Percentiles rank a stretch among this genome's conserved stretches.
These are phyloP conservation scores for Aspergillus jensenii DNA, from an alignment of 2,329 filamentous ascomycete species.

Conservation along the genomic window DNA sequence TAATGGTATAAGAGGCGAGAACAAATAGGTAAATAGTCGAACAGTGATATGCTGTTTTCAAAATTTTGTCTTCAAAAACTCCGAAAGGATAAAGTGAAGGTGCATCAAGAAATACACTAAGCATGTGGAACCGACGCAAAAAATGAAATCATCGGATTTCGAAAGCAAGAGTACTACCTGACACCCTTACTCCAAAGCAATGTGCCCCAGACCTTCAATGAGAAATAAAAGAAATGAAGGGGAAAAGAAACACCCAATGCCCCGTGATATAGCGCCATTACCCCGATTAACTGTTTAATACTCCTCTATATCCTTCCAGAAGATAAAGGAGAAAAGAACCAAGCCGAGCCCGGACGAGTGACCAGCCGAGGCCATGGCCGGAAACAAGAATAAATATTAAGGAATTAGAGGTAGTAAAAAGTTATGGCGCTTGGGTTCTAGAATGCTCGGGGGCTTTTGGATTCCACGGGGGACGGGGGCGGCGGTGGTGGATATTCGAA, in stretches of 20 bases:
- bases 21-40: not conserved
- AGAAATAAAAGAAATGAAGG: too few species aligned
- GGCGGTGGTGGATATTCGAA: slow-evolving; percentile 29
- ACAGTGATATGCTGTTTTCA: not conserved
- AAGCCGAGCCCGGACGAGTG: too few species aligned
- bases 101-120: not conserved
- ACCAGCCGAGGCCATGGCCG: not conserved
- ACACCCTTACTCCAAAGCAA: not conserved
- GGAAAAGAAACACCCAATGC: not conserved
- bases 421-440: not conserved
- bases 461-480: slow-evolving; percentile 32
- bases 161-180: not conserved
- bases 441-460: slow-evolving; percentile 12
- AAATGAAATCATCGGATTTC: not conserved
- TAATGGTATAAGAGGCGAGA: not conserved
- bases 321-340: not conserved
- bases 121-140: not conserved
- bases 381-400: not conserved
- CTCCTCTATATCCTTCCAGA: not conserved
- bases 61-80: not conserved
- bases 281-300: not conserved
- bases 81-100: not conserved
- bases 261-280: not conserved
- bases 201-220: too few species aligned
- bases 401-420: not conserved